Base-by-base conservation (phyloP, 2,329 filamentous ascomycete genomes). In the Fusarium tanahbumbuense region DNA sequence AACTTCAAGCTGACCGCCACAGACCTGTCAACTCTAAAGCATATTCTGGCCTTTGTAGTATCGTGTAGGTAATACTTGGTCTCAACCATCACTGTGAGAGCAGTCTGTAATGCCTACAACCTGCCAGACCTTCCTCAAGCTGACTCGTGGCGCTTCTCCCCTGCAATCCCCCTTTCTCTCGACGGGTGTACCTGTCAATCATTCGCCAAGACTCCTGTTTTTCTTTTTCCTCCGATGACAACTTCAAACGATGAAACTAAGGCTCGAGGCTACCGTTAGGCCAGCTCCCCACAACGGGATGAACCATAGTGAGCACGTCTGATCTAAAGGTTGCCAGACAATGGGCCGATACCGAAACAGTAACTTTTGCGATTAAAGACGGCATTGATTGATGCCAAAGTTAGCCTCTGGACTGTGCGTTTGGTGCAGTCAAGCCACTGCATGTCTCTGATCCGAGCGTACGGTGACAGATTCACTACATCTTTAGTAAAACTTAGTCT, bases 211-310 rank as follows among this genome's bases (percentile, higher is more conserved):
- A 53, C 45, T 44, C 16, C 18, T 60, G 30, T 44, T 28, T 52
- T 60, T 13, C 20, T 25, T 46, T 40, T 59, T 37, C 40, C 23
- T 46, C 16, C 49, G 49, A 41, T 27, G 49, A 27, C 18, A 52
- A 41, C 13, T 27, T 27, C 49, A 56, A 28, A 44, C 49, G 11
- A 18, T 60, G 56, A 60, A 61, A 61, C 56, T 61, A 25, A 22
- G n/a, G n/a, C n/a, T 37, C 12, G 55, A 37, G 60, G 58, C 18
- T 9, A n/a, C 32, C 23, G 22, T 30, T 22, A 13, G 45, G 28
- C 9, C 44, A 8, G 25, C 44, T 52, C 58, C 23, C 57, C 37
- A 30, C 23, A 25, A 30, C 37, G 56, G 56, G 56, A 61, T 49
- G 44, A 44, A 60, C 58, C 37, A 53, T 27, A 22, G n/a, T 30